Percentiles rank a stretch among this genome's conserved stretches.
Conservation (phyloP, 768 basidiomycete species). For the Russula griseocarnosa region DNA sequence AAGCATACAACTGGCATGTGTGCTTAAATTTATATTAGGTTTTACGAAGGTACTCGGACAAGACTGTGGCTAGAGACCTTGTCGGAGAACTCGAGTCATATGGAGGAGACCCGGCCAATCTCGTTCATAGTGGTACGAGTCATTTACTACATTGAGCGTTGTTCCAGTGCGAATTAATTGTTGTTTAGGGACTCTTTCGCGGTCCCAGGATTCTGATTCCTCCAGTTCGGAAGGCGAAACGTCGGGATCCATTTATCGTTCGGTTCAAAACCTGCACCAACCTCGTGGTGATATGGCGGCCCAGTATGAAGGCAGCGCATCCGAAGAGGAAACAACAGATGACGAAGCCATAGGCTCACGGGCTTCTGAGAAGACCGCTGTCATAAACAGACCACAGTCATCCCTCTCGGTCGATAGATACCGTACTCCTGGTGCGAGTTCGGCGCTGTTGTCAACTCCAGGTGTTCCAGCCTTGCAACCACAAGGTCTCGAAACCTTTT, state of each 20-base stretch:
- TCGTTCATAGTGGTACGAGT: constrained; percentile 62
- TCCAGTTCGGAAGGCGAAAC: constrained; percentile 51
- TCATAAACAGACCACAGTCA: constrained; percentile 60
- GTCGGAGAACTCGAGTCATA: constrained; percentile 76
- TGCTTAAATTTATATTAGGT: constrained; percentile 44
- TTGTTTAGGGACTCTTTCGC: constrained; percentile 39
- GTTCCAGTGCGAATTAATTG: constrained; percentile 5
- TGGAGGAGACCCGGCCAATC: constrained; percentile 59
- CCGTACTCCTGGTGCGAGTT: constrained; percentile 69
- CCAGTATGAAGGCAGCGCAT: constrained; percentile 29
- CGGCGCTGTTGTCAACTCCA: constrained; percentile 51
- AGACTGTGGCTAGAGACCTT: constrained; percentile 68
- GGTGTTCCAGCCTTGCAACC: constrained; percentile 66
- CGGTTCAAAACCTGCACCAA: constrained; percentile 20
- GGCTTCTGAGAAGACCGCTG: constrained; percentile 28
- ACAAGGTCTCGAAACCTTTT: constrained; percentile 61
- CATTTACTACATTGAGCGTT: neutral
- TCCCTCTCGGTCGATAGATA: constrained; percentile 74
- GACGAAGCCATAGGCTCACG: constrained; percentile 26
- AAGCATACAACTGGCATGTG: neutral
- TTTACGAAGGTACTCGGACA: constrained; percentile 77
- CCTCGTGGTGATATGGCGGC: constrained; percentile 11
- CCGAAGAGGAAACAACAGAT: constrained; percentile 28
- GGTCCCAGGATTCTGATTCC: constrained; percentile 56
- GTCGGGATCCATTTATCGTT: constrained; percentile 27